Conservation (phyloP, 1,139 yeast genomes). For the Wickerhamomyces sp. region DNA sequence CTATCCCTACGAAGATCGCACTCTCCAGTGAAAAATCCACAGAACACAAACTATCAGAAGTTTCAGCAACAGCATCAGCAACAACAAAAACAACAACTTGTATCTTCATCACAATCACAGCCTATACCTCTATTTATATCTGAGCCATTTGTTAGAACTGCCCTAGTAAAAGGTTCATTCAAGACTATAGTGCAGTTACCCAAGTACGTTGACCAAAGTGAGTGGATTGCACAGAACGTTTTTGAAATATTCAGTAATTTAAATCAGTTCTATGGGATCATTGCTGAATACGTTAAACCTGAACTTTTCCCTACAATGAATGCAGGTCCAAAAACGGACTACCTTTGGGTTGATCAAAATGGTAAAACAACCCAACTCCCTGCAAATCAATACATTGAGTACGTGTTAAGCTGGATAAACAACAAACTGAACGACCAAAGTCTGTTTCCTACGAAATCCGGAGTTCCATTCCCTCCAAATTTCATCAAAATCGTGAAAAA, state of each 20-base stretch:
- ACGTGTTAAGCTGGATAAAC: conserved; percentile 87
- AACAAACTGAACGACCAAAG: conserved; percentile 85
- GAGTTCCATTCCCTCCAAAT: conserved; percentile 89
- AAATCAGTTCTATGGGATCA: conserved; percentile 82
- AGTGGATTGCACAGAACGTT: conserved; percentile 92
- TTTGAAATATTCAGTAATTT: conserved; percentile 86
- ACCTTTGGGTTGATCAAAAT: conserved; percentile 82
- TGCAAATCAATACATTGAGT: conserved; percentile 89
- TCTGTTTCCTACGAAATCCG: conserved; percentile 87
- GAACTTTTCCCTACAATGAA: conserved; percentile 91
- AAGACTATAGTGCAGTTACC: conserved; percentile 94
- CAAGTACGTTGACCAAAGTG: conserved; percentile 88
- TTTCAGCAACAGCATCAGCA: conserved; percentile 17
- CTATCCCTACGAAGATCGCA: conserved; percentile 32
- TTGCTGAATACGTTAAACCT: conserved; percentile 85
- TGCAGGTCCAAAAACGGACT: conserved; percentile 91
- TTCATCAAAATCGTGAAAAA: conserved; percentile 80
- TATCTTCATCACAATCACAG: conserved; percentile 10
- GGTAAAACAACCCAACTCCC: conserved; percentile 81
- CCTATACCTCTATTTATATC: conserved; percentile 65
- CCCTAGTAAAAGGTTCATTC: conserved; percentile 95
- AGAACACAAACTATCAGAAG: conserved; percentile 7
- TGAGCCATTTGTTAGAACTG: conserved; percentile 92
- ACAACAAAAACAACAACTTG: conserved; percentile 6
- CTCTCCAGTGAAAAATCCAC: conserved; percentile 27